These are phyloP conservation scores for Psilocybe azurescens DNA, from an alignment of 768 basidiomycete species.

Conservation along the genomic window DNA sequence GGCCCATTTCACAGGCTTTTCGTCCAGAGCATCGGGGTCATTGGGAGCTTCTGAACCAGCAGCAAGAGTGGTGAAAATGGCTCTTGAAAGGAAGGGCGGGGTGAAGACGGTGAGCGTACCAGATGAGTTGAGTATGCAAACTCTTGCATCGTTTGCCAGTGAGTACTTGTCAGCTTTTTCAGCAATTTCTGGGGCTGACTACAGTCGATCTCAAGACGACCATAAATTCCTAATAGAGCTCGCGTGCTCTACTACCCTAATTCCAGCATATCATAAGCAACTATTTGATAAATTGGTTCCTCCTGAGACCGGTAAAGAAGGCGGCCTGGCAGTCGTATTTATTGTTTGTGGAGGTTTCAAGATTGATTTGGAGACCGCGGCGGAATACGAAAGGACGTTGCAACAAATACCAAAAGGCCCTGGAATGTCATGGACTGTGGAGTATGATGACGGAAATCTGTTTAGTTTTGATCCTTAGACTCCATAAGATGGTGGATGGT, in stretches of 20 bases:
- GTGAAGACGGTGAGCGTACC: constrained; percentile 65
- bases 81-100: constrained; percentile 60
- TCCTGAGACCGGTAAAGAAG: constrained; percentile 24
- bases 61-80: constrained; percentile 65
- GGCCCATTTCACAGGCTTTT: constrained; percentile 61
- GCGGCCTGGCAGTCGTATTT: constrained; percentile 55
- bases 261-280: constrained; percentile 62
- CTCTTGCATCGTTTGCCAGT: constrained; percentile 64
- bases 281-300: constrained; percentile 60
- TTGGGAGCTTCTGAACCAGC: constrained; percentile 74
- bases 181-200: neutral
- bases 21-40: constrained; percentile 70
- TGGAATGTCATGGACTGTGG: constrained; percentile 38
- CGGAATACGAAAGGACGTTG: constrained; percentile 49
- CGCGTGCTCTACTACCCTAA: constrained; percentile 73
- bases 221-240: constrained; percentile 79
- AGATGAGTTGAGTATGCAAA: constrained; percentile 73
- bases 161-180: constrained; percentile 20
- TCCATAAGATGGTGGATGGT: neutral
- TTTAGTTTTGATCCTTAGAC: constrained; percentile 32
- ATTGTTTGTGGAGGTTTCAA: constrained; percentile 79
- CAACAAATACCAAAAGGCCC: constrained; percentile 35
- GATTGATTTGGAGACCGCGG: constrained; percentile 57
- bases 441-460: constrained; percentile 44
- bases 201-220: constrained; percentile 53